Evolutionary conservation across 2,329 filamentous ascomycete genomes (phyloP), one percentile per base, ranked within the genome.

Genomic region (Rasamsonia emersonii): DNA sequence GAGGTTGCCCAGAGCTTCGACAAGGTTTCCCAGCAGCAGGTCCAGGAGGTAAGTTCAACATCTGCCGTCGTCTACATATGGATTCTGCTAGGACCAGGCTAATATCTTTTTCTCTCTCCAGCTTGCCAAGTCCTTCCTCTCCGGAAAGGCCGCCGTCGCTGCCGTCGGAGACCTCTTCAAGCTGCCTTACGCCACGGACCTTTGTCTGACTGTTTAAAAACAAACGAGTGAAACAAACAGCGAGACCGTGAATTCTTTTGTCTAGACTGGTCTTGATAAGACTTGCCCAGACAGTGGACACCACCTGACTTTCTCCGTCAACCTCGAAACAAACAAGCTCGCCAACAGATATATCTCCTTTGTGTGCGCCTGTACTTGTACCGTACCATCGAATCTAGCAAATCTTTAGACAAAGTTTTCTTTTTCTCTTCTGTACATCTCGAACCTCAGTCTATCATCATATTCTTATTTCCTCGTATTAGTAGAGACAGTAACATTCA

Each of bases 161-260:
- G 73, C 85, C 37, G 86, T 96, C 42, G 91, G 91, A 61, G 91
- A 98, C 60, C 74, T 98, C 50, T 82, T 85, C 63, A 74, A 81
- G 52, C 77, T 98, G 57, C 91, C 91, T 36, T 98, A 81, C 58
- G 91, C 86, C 46, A 84, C 88, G 66, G 91, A 98, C 58, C 72
- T 98, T 60, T 93, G 89, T 50, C 75, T 98, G 58, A 85, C 80
- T 61, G 86, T 94, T 75, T 98, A 93, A 75, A 56, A 23, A n/a
- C n/a, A 14, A 18, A 30, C 15, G 16, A 13, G n/a, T 20, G 4
- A 13, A 30, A 23, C 5, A 9, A 8, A 26, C 18, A 13, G 25
- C 20, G 16, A 33, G 13, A 18, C 4, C 15, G 17, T 18, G 18
- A 17, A 10, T 16, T 30, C 14, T 16, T 30, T 30, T 30, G 9